Evolutionary conservation across 305 asterid genomes (phyloP).

Genomic region (Ajuga reptans): DNA sequence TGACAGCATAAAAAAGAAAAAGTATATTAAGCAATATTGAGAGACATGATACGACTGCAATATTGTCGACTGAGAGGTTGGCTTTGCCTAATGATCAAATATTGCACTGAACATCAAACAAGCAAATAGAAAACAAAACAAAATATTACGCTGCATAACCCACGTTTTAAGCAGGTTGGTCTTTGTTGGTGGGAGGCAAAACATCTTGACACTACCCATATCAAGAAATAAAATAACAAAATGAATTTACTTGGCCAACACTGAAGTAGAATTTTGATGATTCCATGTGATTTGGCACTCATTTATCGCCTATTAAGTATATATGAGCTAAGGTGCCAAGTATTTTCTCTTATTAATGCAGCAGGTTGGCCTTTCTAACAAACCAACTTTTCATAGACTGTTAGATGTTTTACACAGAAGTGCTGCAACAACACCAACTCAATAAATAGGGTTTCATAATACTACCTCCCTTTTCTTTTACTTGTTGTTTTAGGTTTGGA

Average conservation of each 20-base stretch:
- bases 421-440: slow-evolving; percentile 5
- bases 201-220: background rate
- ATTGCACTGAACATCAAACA: background rate
- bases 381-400: background rate
- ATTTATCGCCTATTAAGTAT: background rate
- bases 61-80: background rate
- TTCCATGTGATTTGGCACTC: background rate
- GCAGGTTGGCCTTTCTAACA: background rate
- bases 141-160: background rate
- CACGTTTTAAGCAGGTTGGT: background rate
- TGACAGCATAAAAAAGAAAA: background rate
- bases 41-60: background rate
- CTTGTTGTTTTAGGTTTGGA: too few species aligned
- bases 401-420: background rate
- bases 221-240: background rate
- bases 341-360: background rate
- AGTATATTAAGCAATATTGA: background rate
- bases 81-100: background rate
- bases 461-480: background rate
- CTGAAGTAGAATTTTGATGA: background rate
- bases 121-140: background rate
- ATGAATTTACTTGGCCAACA: background rate
- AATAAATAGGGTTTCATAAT: background rate
- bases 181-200: background rate
- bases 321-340: background rate